Evolutionary conservation across 2,329 filamentous ascomycete genomes (phyloP), one percentile per base, ranked within the genome.

Genomic region (Claviceps sp.): DNA sequence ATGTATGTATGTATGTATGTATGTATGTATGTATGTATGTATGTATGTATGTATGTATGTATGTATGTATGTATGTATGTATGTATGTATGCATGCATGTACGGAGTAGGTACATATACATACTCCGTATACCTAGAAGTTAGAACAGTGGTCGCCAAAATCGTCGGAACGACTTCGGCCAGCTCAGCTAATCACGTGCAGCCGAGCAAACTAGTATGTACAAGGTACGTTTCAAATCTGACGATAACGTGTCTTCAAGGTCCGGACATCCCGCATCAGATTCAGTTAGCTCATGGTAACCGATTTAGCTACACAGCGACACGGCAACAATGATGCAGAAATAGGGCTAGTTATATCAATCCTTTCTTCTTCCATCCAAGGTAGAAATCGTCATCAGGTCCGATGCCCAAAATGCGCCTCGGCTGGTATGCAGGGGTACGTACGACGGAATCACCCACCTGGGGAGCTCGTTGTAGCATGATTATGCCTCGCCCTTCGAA

Each of bases 381-480:
- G 20, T 9, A 42, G 13, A 16, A 47, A 26, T 14, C 22, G 26
- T 26, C 38, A 24, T 49, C 20, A 42, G 18, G 50, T 49, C 59
- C 54, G 52, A 65, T 67, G 64, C 59, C 64, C 63, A 76, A 67
- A 61, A 80, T 81, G 78, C 75, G 78, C 64, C 66, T 81, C 59
- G 70, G 71, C 57, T 79, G 76, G 76, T 81, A 81, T 63, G 75
- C 77, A 62, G 76, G 76, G 72, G 77, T 80, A 75, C 65, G 77
- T 70, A 47, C 38, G n/a, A 30, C 26, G 26, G 26, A 37, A 37
- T 22, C 13, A 37, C 26, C 37, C 38, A 37, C 43, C 43, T 34
- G 22, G 18, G 24, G 24, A 45, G 30, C 34, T 50, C 22, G 13
- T 45, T 16, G 45, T 40, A 50, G 40, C 52, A 52, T 40, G 24